phyloP scores from a whole-genome alignment of 1,284 basidiomycete genomes.

The Golubevia pallescens region DNA sequence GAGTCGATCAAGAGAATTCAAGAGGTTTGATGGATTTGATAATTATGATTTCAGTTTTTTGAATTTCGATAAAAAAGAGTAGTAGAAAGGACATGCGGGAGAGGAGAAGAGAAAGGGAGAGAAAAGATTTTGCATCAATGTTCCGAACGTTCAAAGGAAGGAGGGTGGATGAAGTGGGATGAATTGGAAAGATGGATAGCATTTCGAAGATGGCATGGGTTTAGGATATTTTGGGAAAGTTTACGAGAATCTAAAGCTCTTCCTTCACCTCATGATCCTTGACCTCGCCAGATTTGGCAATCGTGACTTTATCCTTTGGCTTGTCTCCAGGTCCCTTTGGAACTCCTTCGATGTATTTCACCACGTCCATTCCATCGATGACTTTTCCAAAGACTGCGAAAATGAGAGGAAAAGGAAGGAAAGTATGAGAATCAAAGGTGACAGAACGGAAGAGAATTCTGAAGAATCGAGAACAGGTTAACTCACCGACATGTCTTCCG shows the following conservation, averaged over 20 bases:
- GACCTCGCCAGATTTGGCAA: not conserved
- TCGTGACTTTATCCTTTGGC: not conserved
- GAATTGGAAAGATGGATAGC: not conserved
- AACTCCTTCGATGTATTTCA: not conserved
- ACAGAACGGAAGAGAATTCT: not conserved
- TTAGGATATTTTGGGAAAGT: not conserved
- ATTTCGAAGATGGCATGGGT: not conserved
- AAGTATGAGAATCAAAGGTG: not conserved
- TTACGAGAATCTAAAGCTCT: not conserved
- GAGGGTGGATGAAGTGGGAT: no score
- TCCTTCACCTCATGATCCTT: not conserved
- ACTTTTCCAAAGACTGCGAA: not conserved
- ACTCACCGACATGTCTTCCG: not conserved
- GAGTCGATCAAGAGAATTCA: no score
- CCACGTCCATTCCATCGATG: not conserved
- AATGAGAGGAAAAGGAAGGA: not conserved
- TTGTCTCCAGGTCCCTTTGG: not conserved
- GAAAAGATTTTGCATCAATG: no score
- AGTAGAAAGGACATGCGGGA: no score
- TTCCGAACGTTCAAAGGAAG: no score
- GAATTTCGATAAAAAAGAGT: no score
- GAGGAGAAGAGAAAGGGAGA: no score
- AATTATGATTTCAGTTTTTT: no score
- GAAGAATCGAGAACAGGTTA: not conserved
- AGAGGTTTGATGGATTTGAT: no score